phyloP scores from a whole-genome alignment of 2,329 filamentous ascomycete species.

The Drechslerella coelobrocha region DNA sequence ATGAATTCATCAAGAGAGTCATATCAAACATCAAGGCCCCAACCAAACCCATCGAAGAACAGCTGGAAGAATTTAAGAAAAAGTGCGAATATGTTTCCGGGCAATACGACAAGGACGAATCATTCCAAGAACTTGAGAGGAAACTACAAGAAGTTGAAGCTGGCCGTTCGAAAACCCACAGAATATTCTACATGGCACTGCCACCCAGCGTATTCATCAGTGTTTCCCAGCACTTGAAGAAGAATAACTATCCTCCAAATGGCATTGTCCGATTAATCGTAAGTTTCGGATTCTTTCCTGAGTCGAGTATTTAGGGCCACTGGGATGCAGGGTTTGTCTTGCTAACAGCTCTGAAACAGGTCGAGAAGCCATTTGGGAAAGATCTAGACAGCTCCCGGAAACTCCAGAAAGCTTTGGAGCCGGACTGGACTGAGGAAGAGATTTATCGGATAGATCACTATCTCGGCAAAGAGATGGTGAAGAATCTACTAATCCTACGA shows the following conservation, averaged over 20 bases:
- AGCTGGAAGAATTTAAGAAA: constrained; percentile 85
- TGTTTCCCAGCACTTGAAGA: constrained; percentile 95
- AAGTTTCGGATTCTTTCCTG: constrained; percentile 58
- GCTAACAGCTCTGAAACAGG: constrained; percentile 62
- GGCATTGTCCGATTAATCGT: constrained; percentile 95
- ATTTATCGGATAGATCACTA: constrained; percentile 99
- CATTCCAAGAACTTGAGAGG: constrained; percentile 82
- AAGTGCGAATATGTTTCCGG: constrained; percentile 95
- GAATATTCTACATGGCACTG: constrained; percentile 98
- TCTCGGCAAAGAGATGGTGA: constrained; percentile 99
- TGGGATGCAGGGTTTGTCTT: neutral
- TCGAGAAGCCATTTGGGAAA: constrained; percentile 99
- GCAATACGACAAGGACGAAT: constrained; percentile 96
- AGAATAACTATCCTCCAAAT: constrained; percentile 90
- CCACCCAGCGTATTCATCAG: constrained; percentile 97
- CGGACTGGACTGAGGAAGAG: constrained; percentile 98
- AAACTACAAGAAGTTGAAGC: constrained; percentile 86
- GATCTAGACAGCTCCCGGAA: constrained; percentile 92
- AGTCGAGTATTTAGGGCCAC: neutral
- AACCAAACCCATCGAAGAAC: constrained; percentile 95
- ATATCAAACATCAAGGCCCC: constrained; percentile 99
- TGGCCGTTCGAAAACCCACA: constrained; percentile 80
- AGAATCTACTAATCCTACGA: constrained; percentile 97
- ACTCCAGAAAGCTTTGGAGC: constrained; percentile 90
- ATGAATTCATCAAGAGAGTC: constrained; percentile 91